Percentiles rank a stretch among this genome's conserved stretches.
These are phyloP conservation scores for Cladophialophora chaetospira DNA, from an alignment of 2,329 filamentous ascomycete genomes.

Conservation along the genomic window DNA sequence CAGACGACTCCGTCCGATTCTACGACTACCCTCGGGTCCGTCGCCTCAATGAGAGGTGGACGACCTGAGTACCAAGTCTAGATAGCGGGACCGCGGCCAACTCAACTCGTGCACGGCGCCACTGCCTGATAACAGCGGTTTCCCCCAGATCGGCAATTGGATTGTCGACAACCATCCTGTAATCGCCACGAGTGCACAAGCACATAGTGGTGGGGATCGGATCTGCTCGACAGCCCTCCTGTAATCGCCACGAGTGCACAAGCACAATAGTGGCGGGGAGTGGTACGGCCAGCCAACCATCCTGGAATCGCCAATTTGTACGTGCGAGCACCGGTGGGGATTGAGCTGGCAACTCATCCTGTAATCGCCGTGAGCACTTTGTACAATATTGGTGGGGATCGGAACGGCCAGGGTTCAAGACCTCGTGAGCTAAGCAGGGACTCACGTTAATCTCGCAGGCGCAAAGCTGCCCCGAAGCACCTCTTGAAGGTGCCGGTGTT, in stretches of 20 bases:
- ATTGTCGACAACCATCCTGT: neutral
- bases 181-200: constrained; percentile 2
- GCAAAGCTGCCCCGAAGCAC: neutral
- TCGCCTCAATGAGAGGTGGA: constrained; percentile 3
- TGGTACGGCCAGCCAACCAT: constrained; percentile 1
- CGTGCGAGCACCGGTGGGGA: neutral
- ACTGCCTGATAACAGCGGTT: constrained; percentile 9
- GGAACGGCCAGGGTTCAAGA: neutral
- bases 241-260: neutral
- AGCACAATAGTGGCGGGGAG: neutral
- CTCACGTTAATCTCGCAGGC: constrained; percentile 1
- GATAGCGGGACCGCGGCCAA: constrained; percentile 11
- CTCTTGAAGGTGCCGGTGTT: neutral
- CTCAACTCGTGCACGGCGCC: constrained; percentile 2
- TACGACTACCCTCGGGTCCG: neutral
- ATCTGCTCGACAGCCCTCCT: neutral
- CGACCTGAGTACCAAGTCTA: neutral
- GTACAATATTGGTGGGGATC: neutral
- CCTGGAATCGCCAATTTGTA: constrained; percentile 1
- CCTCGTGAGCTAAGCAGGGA: constrained; percentile 1
- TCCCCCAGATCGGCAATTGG: constrained; percentile 8
- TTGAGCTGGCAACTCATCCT: neutral
- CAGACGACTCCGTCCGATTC: neutral
- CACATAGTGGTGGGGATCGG: neutral
- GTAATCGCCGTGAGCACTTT: neutral